These are phyloP conservation scores for Suhomyces kilbournensis DNA, from an alignment of 805 yeast genomes.

Conservation along the genomic window DNA sequence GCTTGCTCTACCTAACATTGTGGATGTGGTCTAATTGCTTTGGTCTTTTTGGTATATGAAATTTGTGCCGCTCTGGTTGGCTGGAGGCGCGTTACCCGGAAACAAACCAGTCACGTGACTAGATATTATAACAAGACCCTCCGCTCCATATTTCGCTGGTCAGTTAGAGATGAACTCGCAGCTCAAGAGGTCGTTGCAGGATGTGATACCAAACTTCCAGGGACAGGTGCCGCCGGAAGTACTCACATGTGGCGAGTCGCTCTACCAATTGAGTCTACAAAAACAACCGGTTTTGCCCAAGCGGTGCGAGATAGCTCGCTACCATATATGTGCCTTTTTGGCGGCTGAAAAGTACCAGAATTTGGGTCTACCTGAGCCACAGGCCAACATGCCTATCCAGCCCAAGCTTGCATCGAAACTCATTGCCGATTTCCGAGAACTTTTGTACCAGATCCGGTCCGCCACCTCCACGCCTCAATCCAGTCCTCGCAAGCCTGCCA, in stretches of 20 bases:
- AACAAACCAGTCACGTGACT: not conserved
- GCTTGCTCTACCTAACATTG: slow-evolving; percentile 25
- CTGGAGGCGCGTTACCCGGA: slow-evolving; percentile 6
- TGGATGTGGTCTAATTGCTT: not conserved
- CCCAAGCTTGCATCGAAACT: slow-evolving; percentile 40
- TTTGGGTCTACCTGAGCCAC: slow-evolving; percentile 49
- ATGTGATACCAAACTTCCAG: slow-evolving; percentile 48
- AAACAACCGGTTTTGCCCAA: slow-evolving; percentile 47
- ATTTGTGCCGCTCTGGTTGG: slow-evolving; percentile 25
- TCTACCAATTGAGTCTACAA: slow-evolving; percentile 53
- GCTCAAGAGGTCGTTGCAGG: slow-evolving; percentile 36
- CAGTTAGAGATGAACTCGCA: slow-evolving; percentile 2
- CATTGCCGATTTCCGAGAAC: slow-evolving; percentile 44
- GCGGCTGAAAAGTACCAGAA: slow-evolving; percentile 51
- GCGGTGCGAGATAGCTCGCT: slow-evolving; percentile 61
- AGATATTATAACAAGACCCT: not conserved
- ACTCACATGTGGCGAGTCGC: slow-evolving; percentile 37
- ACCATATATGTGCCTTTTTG: slow-evolving; percentile 63
- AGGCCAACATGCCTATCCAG: slow-evolving; percentile 57
- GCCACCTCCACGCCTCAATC: slow-evolving; percentile 15
- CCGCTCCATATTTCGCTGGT: too few relatives aligned
- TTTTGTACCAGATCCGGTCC: slow-evolving; percentile 25
- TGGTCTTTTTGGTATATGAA: slow-evolving; percentile 1
- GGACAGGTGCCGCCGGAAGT: slow-evolving; percentile 44
- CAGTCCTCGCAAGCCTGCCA: slow-evolving; percentile 13